Conservation (phyloP, 106 monocot species). For the Dactylorhiza incarnata region DNA sequence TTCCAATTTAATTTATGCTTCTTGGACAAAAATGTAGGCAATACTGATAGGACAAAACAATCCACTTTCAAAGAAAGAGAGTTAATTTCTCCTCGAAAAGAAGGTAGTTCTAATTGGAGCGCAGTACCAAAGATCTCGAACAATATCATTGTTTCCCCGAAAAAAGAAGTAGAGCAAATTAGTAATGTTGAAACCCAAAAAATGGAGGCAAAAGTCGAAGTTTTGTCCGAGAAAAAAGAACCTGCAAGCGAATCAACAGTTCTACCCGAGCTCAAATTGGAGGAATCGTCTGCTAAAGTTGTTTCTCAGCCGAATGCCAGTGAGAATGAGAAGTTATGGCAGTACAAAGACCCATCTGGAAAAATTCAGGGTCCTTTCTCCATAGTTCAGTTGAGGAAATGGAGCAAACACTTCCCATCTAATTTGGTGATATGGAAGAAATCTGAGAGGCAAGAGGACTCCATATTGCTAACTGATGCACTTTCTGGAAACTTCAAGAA, state of each 20-base stretch:
- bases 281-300: slow-evolving; percentile 3
- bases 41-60: slow-evolving; percentile 10
- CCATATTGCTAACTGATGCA: slow-evolving; percentile 50
- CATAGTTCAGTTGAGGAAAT: slow-evolving; percentile 55
- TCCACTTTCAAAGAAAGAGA: slow-evolving; percentile 23
- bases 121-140: slow-evolving; percentile 14
- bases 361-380: slow-evolving; percentile 72
- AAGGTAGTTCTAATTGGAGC: slow-evolving; percentile 18
- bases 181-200: slow-evolving; percentile 17
- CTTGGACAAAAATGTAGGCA: slow-evolving; percentile 10
- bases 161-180: slow-evolving; percentile 3
- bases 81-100: slow-evolving; percentile 20
- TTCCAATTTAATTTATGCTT: slow-evolving; percentile 2
- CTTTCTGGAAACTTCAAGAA: slow-evolving; percentile 53
- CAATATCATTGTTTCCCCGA: slow-evolving; percentile 8
- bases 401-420: slow-evolving; percentile 63
- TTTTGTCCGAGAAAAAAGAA: slow-evolving; percentile 9
- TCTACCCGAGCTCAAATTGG: slow-evolving; percentile 1
- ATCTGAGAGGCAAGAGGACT: slow-evolving; percentile 49
- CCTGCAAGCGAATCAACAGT: not conserved
- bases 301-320: not conserved
- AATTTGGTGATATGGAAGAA: slow-evolving; percentile 45
- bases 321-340: slow-evolving; percentile 65
- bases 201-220: slow-evolving; percentile 3
- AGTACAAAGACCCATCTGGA: slow-evolving; percentile 59